Evolutionary conservation across 208 protist species (phyloP).

Genomic region (Trypanosoma platydactyli): DNA sequence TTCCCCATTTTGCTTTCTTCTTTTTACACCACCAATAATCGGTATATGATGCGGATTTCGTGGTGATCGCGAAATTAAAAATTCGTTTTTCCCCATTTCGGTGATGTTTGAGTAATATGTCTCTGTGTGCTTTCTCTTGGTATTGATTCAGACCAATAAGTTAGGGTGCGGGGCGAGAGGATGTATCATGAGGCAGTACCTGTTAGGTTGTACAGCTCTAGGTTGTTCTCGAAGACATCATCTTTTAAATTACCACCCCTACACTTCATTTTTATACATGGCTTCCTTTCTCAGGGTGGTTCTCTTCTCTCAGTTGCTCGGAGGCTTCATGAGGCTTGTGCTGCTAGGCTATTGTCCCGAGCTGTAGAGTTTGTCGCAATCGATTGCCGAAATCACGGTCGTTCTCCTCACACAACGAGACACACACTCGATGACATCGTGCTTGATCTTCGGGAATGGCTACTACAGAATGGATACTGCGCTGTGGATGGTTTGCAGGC

Average conservation of each 20-base stretch:
- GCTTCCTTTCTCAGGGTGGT: constrained; percentile 59
- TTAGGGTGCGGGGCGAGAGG: not conserved
- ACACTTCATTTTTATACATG: constrained; percentile 54
- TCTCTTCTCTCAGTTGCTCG: constrained; percentile 43
- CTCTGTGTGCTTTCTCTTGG: constrained; percentile 1
- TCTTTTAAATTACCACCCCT: constrained; percentile 12
- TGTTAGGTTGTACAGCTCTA: constrained; percentile 18
- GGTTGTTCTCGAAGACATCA: not conserved
- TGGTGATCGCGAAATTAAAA: too few relatives aligned
- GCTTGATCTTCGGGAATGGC: constrained; percentile 36
- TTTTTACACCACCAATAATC: not conserved
- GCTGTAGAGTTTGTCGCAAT: not conserved
- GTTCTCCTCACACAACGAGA: constrained; percentile 45
- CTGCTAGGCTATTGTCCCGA: constrained; percentile 14
- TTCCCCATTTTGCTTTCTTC: constrained; percentile 12
- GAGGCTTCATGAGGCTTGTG: constrained; percentile 30
- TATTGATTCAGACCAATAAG: constrained; percentile 4
- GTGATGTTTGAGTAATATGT: too few relatives aligned
- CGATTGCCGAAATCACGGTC: constrained; percentile 53
- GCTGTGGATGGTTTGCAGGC: not conserved
- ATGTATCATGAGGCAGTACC: constrained; percentile 4
- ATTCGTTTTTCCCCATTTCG: too few relatives aligned
- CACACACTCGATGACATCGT: constrained; percentile 40
- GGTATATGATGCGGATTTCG: too few relatives aligned
- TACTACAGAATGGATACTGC: constrained; percentile 15